Base-by-base conservation (phyloP, 441 rosid species). In the Euphorbia corollata region DNA sequence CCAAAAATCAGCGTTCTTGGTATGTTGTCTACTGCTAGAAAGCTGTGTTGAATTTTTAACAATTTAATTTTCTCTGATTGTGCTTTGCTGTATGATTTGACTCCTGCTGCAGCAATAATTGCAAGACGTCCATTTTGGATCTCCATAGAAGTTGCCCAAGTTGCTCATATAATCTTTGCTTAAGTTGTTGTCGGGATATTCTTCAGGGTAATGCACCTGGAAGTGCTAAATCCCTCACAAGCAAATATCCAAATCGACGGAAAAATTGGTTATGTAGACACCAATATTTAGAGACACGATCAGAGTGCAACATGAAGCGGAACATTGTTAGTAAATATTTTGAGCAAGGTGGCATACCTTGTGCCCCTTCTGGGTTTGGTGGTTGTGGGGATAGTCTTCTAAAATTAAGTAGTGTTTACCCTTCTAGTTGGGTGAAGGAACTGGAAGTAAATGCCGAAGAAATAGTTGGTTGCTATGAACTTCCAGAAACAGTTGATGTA, bases 401-500 rank as follows among this genome's bases (percentile, higher is more conserved):
- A 63, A 72, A 81, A 70, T 82, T 90, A 76, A 81, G 80, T 68
- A 78, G 87, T 69, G 50, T 82, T 75, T 82, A 82, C 70, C 81
- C 91, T 32, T 63, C 68, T 50, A 76, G 77, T 61, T 81, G 91
- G 91, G 81, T 78, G 61, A 87, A 81, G 65, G 87, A 87, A 73
- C 83, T 95, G 81, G 99, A 90, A 83, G 70, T 69, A 70, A 80
- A 80, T 78, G 95, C 98, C 24, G 99, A 95, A 82, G 91, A 92
- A 81, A 78, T 95, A 74, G 87, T 87, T 60, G 87, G 98, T 69
- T 86, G 92, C 82, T 95, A 95, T 73, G 97, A 95, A 70, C 76
- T 87, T 81, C 97, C 93, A 50, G 98, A 95, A 75, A 73, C 80
- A 60, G 71, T 77, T 53, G 91, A 92, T 68, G 70, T 74, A 68